phyloP scores from a whole-genome alignment of 2,329 filamentous ascomycete species.

The Dactylellina parvicollis region DNA sequence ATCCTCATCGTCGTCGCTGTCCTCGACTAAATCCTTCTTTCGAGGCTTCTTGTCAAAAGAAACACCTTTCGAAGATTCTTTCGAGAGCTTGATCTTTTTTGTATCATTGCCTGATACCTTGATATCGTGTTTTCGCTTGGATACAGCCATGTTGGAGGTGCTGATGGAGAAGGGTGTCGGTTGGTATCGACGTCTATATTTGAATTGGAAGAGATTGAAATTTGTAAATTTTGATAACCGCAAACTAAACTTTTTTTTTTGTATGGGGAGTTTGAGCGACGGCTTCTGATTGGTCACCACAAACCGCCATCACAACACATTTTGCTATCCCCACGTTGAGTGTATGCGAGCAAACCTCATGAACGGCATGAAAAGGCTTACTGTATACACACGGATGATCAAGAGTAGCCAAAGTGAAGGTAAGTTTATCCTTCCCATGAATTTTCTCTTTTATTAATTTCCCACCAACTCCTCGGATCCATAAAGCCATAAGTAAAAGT shows the following conservation, averaged over 20 bases:
- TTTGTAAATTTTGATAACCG: slow-evolving; percentile 15
- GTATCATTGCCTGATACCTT: slow-evolving; percentile 33
- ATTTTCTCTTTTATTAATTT: slow-evolving; percentile 24
- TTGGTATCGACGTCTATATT: not conserved
- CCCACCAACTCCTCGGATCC: slow-evolving; percentile 29
- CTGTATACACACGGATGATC: too few relatives aligned
- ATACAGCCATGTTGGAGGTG: slow-evolving; percentile 28
- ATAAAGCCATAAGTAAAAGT: slow-evolving; percentile 11
- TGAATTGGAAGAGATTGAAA: slow-evolving; percentile 18
- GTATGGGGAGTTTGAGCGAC: slow-evolving; percentile 29
- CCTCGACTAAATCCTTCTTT: slow-evolving; percentile 55
- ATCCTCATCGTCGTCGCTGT: slow-evolving; percentile 60
- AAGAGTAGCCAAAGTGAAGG: not conserved
- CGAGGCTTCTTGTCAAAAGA: slow-evolving; percentile 27
- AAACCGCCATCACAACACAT: slow-evolving; percentile 25
- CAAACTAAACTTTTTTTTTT: slow-evolving; percentile 38
- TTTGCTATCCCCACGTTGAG: not conserved
- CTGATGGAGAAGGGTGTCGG: not conserved
- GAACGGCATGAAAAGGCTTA: too few relatives aligned
- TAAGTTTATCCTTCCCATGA: not conserved
- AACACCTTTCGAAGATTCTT: slow-evolving; percentile 20
- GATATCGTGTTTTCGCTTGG: slow-evolving; percentile 47
- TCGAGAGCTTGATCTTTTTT: slow-evolving; percentile 51
- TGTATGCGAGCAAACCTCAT: not conserved
- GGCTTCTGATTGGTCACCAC: slow-evolving; percentile 35